Base-by-base conservation (phyloP, 305 asterid genomes). In the Solanum hybrid region DNA sequence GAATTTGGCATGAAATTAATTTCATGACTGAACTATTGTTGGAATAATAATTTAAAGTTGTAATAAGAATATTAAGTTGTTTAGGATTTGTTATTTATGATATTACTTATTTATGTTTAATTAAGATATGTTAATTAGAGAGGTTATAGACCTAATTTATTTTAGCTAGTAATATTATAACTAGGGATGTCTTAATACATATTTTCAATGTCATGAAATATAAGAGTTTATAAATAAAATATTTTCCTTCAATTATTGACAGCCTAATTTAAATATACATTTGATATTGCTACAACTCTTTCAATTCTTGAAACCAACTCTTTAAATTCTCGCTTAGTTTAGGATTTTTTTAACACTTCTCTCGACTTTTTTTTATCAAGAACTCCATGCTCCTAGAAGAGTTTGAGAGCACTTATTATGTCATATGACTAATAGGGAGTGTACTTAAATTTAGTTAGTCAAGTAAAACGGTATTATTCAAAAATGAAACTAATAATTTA, bases 401-500 rank as follows among this genome's bases (percentile, higher is more conserved):
- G 4, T 3, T 57, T 64, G 12, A 64, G 1, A 22, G 0, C 73
- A 61, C 28, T 61, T 61, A 1, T 3, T 61, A 20, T 61, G 2
- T 7, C 11, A 61, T 22, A 22, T 22, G 5, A 61, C 0, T 22
- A 12, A 61, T 61, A 1, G 5, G 1, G 2, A 8, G 5, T 20
- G 26, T 61, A 61, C 26, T 3, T 20, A 20, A 61, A 22, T 20
- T 8, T 0, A 61, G 0, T 20, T 20, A 61, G 5, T 61, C 28
- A 61, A 8, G 5, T 61, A 61, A 61, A 61, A 57, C 0, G 4
- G 0, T 16, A 51, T 20, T 61, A 20, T 61, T 61, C 5, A 22
- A 0, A 61, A 0, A 61, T 61, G 0, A 61, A 61, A 61, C 5
- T 7, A 8, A 3, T 61, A 61, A 8, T 3, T 61, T 61, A 51